Evolutionary conservation across 2,329 filamentous ascomycete genomes (phyloP).

Genomic region (Hyphodiscus sp.): DNA sequence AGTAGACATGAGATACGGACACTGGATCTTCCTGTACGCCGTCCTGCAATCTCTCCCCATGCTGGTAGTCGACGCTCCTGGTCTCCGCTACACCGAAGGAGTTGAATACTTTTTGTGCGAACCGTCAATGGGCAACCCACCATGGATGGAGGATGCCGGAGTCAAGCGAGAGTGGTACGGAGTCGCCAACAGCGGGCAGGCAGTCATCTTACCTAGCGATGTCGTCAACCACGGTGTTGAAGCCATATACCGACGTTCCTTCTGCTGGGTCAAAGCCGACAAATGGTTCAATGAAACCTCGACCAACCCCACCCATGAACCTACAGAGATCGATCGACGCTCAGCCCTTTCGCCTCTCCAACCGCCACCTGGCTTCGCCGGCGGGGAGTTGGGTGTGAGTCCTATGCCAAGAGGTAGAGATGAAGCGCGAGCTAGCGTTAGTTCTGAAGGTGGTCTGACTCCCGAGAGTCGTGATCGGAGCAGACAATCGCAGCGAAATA

Average conservation of each 20-base stretch:
- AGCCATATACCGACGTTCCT: constrained; percentile 60
- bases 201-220: constrained; percentile 57
- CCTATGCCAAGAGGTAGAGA: constrained; percentile 1
- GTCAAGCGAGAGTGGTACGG: constrained; percentile 69
- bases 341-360: constrained; percentile 17
- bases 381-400: constrained; percentile 13
- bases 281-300: constrained; percentile 40
- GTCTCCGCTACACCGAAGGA: constrained; percentile 59
- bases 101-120: constrained; percentile 81
- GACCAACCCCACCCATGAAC: neutral
- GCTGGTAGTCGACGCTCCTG: constrained; percentile 69
- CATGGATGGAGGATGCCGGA: constrained; percentile 61
- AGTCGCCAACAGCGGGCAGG: constrained; percentile 57
- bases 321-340: neutral
- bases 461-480: constrained; percentile 5
- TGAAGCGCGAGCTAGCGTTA: neutral
- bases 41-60: constrained; percentile 72
- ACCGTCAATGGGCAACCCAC: constrained; percentile 63
- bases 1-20: constrained; percentile 63
- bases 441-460: neutral
- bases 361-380: constrained; percentile 24
- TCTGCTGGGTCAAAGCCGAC: constrained; percentile 61
- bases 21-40: constrained; percentile 77
- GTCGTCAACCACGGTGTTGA: constrained; percentile 57
- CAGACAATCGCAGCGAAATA: constrained; percentile 19